phyloP scores from a whole-genome alignment of 176 grass and related monocot genomes.

The Oryza officinalis region DNA sequence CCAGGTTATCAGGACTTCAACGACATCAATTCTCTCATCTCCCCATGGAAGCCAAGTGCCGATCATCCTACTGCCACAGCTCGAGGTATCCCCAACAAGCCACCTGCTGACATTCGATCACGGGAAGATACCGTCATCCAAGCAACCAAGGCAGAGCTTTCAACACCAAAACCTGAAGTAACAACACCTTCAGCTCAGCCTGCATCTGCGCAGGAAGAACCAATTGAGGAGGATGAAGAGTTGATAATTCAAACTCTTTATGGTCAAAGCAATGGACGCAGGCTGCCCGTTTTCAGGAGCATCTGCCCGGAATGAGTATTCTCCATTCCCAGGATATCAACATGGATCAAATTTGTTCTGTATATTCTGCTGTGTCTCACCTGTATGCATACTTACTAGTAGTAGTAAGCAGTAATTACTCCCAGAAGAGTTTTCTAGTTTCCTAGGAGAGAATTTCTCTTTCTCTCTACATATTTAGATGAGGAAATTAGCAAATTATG shows the following conservation, averaged over 20 bases:
- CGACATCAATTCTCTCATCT: constrained; percentile 1
- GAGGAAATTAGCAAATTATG: constrained; percentile 25
- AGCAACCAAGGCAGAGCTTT: constrained; percentile 8
- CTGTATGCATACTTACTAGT: constrained; percentile 25
- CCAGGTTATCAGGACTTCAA: constrained; percentile 24
- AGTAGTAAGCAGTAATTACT: not conserved
- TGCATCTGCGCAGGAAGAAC: not conserved
- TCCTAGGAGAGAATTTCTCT: constrained; percentile 19
- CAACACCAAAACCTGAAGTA: not conserved
- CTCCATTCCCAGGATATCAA: not conserved
- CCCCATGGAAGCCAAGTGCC: not conserved
- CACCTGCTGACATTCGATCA: not conserved
- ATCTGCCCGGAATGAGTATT: constrained; percentile 46
- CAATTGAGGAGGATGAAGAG: not conserved
- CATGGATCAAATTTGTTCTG: not conserved
- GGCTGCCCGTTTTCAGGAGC: constrained; percentile 46
- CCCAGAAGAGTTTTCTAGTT: constrained; percentile 10
- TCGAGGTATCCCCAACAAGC: not conserved
- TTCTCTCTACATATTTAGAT: constrained; percentile 14
- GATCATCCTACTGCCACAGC: not conserved
- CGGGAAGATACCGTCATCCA: not conserved
- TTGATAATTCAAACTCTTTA: constrained; percentile 39
- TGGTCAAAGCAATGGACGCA: not conserved
- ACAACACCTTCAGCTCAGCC: not conserved
- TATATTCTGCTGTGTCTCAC: constrained; percentile 22